Percentiles rank a stretch among this genome's conserved stretches.
Evolutionary conservation across 73 alveolate genomes (phyloP).

Genomic region (Paramecium octaurelia): DNA sequence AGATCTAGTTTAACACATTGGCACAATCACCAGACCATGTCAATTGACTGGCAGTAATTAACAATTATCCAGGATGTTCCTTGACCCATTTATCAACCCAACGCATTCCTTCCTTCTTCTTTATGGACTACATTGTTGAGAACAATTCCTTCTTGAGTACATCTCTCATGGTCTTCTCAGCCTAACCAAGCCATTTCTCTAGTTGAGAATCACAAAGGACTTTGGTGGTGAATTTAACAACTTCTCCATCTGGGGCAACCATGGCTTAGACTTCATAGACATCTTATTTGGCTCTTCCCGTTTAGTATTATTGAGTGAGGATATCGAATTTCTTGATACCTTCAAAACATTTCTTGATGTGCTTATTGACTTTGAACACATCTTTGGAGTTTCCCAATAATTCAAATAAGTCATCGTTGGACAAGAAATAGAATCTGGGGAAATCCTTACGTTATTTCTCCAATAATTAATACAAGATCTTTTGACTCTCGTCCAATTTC

Average conservation of each 20-base stretch:
- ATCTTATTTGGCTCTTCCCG: conserved; percentile 64
- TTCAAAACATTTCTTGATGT: conserved; percentile 98
- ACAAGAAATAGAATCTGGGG: conserved; percentile 99
- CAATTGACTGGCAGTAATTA: conserved; percentile 82
- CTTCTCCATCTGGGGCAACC: conserved; percentile 95
- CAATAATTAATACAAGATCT: conserved; percentile 92
- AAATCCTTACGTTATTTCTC: conserved; percentile 94
- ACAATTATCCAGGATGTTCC: conserved; percentile 82
- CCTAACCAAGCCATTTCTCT: conserved; percentile 94
- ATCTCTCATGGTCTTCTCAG: conserved; percentile 91
- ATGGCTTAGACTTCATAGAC: conserved; percentile 87
- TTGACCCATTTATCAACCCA: conserved; percentile 81
- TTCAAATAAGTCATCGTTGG: conserved; percentile 99
- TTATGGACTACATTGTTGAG: conserved; percentile 46
- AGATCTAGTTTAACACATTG: not conserved
- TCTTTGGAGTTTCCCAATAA: conserved; percentile 97
- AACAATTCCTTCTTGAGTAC: conserved; percentile 74
- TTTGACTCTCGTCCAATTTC: conserved; percentile 92
- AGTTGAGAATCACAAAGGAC: conserved; percentile 90
- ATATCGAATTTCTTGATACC: conserved; percentile 88
- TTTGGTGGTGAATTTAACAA: conserved; percentile 77
- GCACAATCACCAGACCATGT: conserved; percentile 76
- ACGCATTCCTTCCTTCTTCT: conserved; percentile 61
- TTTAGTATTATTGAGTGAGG: conserved; percentile 40
- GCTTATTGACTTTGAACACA: conserved; percentile 95